Evolutionary conservation across 441 rosid species (phyloP).

Genomic region (Bruguiera hainesii): DNA sequence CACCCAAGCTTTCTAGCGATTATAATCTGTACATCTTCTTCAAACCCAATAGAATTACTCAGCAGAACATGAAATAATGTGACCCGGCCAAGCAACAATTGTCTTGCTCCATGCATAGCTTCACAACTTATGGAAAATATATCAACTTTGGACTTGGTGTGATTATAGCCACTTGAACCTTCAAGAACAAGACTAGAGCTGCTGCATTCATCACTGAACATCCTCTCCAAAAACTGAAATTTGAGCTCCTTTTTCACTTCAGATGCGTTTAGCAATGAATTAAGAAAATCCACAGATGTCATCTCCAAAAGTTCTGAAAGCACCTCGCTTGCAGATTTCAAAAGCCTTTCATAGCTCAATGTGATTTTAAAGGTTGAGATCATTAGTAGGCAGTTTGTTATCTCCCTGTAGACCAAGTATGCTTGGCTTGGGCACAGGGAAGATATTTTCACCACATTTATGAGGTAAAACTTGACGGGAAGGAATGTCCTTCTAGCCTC

Average conservation of each 20-base stretch:
- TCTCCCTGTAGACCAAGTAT: slow-evolving; percentile 48
- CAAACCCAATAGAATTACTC: slow-evolving; percentile 50
- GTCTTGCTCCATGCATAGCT: slow-evolving; percentile 32
- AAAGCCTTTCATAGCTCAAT: slow-evolving; percentile 44
- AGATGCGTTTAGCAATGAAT: slow-evolving; percentile 55
- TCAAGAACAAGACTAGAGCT: slow-evolving; percentile 25
- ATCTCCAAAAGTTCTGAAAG: slow-evolving; percentile 74
- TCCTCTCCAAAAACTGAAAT: slow-evolving; percentile 53
- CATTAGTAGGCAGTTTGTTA: slow-evolving; percentile 44
- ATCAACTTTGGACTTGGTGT: slow-evolving; percentile 35
- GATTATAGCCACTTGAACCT: slow-evolving; percentile 24
- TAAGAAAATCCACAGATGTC: slow-evolving; percentile 53
- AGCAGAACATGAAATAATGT: slow-evolving; percentile 49
- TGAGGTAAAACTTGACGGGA: slow-evolving; percentile 85
- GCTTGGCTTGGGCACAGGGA: slow-evolving; percentile 66
- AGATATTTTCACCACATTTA: slow-evolving; percentile 71
- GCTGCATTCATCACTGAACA: slow-evolving; percentile 42
- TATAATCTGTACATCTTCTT: slow-evolving; percentile 43
- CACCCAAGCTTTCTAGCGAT: slow-evolving; percentile 59
- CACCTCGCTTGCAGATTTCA: slow-evolving; percentile 60
- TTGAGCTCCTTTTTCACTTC: slow-evolving; percentile 50
- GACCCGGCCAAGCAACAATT: slow-evolving; percentile 50
- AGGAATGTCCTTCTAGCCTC: slow-evolving; percentile 83
- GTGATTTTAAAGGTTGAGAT: slow-evolving; percentile 55
- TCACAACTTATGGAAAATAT: slow-evolving; percentile 44